These are phyloP conservation scores for Oropetium thomaeum DNA, from an alignment of 176 grass and related monocot genomes.

Conservation along the genomic window DNA sequence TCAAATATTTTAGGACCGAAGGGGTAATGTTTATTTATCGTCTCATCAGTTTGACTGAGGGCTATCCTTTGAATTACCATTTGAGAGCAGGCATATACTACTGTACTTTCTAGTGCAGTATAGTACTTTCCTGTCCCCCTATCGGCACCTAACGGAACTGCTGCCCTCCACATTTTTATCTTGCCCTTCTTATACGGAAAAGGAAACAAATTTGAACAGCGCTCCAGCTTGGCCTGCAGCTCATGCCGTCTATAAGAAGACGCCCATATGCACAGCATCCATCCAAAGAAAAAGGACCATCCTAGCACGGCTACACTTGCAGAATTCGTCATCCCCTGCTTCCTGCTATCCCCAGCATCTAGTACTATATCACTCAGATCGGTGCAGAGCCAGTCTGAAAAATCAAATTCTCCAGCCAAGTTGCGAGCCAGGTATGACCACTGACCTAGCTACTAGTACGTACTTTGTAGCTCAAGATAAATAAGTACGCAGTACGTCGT, in stretches of 20 bases:
- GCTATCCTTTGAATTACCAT: too few relatives aligned
- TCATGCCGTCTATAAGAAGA: slow-evolving; percentile 39
- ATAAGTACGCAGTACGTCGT: too few relatives aligned
- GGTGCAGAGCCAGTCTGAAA: background rate
- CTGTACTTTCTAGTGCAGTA: background rate
- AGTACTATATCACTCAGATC: slow-evolving; percentile 30
- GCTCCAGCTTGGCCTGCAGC: slow-evolving; percentile 1
- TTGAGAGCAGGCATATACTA: background rate
- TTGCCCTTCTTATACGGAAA: slow-evolving; percentile 17
- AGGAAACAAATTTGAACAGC: slow-evolving; percentile 42
- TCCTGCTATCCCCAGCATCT: slow-evolving; percentile 3
- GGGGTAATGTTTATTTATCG: too few relatives aligned
- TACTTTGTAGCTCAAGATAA: background rate
- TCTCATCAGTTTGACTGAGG: too few relatives aligned
- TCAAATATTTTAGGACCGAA: too few relatives aligned
- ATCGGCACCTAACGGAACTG: background rate
- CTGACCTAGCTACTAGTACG: too few relatives aligned
- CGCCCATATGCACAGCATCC: slow-evolving; percentile 23
- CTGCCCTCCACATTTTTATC: slow-evolving; percentile 14
- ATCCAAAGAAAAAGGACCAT: slow-evolving; percentile 46
- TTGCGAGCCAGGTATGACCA: slow-evolving; percentile 4
- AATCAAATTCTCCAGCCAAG: slow-evolving; percentile 1
- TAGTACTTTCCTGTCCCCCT: background rate
- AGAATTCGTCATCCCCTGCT: background rate
- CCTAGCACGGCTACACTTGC: slow-evolving; percentile 7